phyloP scores from a whole-genome alignment of 257 asterid genomes.

The Verbascum thapsus region DNA sequence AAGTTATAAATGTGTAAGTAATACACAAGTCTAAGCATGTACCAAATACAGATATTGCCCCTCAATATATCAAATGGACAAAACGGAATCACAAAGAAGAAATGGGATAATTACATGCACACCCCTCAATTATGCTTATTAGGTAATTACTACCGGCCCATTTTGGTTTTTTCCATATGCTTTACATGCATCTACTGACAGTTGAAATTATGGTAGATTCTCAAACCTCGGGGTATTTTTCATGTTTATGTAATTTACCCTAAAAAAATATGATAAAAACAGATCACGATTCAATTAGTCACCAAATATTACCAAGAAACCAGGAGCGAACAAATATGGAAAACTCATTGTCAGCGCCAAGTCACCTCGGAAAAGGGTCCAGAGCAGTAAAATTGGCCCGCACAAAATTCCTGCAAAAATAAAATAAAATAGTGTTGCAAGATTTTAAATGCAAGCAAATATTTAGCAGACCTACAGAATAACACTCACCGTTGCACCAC shows the following conservation, averaged over 20 bases:
- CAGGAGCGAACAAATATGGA: slow-evolving; percentile 69
- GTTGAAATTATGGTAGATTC: too few species aligned
- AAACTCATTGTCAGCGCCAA: slow-evolving; percentile 62
- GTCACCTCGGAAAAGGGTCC: slow-evolving; percentile 77
- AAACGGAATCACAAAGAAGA: too few species aligned
- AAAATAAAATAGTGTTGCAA: not conserved
- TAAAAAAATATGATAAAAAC: not conserved
- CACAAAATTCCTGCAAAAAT: slow-evolving; percentile 57
- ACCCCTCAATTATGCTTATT: too few species aligned
- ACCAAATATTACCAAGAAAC: slow-evolving; percentile 70
- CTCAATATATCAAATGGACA: not conserved
- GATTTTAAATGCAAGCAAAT: too few species aligned
- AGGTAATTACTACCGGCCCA: too few species aligned
- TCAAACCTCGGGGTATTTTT: too few species aligned
- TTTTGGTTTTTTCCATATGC: too few species aligned
- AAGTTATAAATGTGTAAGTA: slow-evolving; percentile 15
- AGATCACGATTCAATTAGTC: not conserved
- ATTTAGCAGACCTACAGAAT: too few species aligned
- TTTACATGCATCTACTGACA: too few species aligned
- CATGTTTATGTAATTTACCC: too few species aligned
- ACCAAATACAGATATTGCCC: not conserved
- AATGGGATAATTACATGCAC: too few species aligned
- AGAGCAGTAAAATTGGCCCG: slow-evolving; percentile 56
- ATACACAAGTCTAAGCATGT: slow-evolving; percentile 6
- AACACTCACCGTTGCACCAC: slow-evolving; percentile 89